Base-by-base conservation (phyloP, 352 stramenopile species). In the Pythium periplocum region DNA sequence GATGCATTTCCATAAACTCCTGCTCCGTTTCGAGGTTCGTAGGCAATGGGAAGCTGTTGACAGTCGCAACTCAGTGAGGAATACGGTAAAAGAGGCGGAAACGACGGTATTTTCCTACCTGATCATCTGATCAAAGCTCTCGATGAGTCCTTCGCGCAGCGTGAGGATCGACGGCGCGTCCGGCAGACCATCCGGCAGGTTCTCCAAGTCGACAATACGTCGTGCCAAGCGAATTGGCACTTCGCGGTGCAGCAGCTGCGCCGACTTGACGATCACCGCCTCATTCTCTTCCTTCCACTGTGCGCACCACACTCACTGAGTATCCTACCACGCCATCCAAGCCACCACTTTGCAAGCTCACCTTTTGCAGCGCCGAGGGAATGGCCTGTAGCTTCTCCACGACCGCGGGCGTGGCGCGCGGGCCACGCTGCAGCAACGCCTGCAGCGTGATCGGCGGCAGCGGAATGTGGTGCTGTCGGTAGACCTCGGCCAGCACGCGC, bases 121-220 rank as follows among this genome's bases (percentile, higher is more conserved):
- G 44, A 71, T 79, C 52, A 93, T 78, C 53, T 81, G 66, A 47
- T 90, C 79, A 62, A 93, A 93, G 59, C 75, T 90, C 53, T 61
- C 50, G 34, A 93, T 66, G 7, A 93, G 65, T 45, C 77, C 59
- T 45, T 88, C 65, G 26, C 83, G 79, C 30, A 90, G 55, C 41
- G 64, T 78, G 50, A 87, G 51, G 48, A 93, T 87, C 54, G 76
- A 68, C 31, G 67, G 57, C 33, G 77, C 72, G 32, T 78, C 61
- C 6, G 79, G 77, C 44, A 93, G 69, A 12, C 83, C 77, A 39
- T 77, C 76, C 41, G 82, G 79, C 40, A 93, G 57, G 57, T 90
- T 93, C 61, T 93, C 83, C 5, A 93, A 63, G 62, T 93, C 83
- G 40, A 93, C 83, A 46, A 93, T 88, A 43, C 83, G 83, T 9